These are phyloP conservation scores for Clausena lansium DNA, from an alignment of 345 rosid species.

Conservation along the genomic window DNA sequence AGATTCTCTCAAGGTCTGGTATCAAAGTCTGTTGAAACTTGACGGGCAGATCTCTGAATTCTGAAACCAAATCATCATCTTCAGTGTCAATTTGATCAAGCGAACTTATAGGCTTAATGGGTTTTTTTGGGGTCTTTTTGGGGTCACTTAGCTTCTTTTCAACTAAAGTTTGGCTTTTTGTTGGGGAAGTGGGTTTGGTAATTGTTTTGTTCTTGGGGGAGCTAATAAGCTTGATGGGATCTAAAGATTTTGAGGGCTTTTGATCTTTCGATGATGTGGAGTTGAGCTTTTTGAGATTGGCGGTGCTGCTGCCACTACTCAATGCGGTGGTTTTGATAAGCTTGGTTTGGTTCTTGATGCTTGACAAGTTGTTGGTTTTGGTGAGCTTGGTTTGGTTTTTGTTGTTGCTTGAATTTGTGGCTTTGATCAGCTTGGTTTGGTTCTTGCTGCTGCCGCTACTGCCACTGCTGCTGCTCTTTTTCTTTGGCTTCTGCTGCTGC, in stretches of 20 bases:
- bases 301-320: background rate
- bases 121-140: slow-evolving; percentile 21
- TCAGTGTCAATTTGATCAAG: slow-evolving; percentile 55
- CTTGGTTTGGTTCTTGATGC: slow-evolving; percentile 52
- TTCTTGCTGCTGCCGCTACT: slow-evolving; percentile 39
- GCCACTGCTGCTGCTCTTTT: slow-evolving; percentile 14
- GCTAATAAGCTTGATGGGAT: slow-evolving; percentile 45
- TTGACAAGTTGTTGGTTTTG: slow-evolving; percentile 25
- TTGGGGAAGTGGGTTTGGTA: slow-evolving; percentile 26
- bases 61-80: slow-evolving; percentile 58
- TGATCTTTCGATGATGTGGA: slow-evolving; percentile 36
- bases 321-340: slow-evolving; percentile 25
- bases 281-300: slow-evolving; percentile 37
- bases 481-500: slow-evolving; percentile 17
- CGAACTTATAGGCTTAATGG: slow-evolving; percentile 40
- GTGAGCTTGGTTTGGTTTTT: slow-evolving; percentile 46
- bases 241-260: slow-evolving; percentile 46
- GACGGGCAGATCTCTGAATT: slow-evolving; percentile 73
- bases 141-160: slow-evolving; percentile 25
- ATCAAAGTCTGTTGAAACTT: slow-evolving; percentile 66
- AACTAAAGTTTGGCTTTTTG: slow-evolving; percentile 16
- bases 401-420: slow-evolving; percentile 27
- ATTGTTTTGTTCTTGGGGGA: slow-evolving; percentile 57
- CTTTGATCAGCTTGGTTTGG: slow-evolving; percentile 33
- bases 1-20: slow-evolving; percentile 85